Percentiles rank a stretch among this genome's conserved stretches.
phyloP scores from a whole-genome alignment of 768 basidiomycete species.

The Russula foetens region DNA sequence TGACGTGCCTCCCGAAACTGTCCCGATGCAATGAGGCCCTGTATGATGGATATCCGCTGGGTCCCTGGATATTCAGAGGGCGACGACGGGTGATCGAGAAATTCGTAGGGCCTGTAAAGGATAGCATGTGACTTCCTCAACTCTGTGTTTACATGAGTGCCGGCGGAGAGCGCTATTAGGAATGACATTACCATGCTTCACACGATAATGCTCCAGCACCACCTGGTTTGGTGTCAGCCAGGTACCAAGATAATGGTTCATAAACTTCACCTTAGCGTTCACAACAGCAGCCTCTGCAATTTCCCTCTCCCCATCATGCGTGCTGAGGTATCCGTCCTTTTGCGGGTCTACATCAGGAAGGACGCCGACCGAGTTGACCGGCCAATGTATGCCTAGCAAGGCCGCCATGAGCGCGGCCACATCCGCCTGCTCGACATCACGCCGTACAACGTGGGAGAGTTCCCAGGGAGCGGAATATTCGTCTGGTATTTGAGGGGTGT shows the following conservation, averaged over 20 bases:
- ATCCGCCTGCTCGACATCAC: slow-evolving; percentile 81
- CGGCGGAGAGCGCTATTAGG: background rate
- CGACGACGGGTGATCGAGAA: slow-evolving; percentile 32
- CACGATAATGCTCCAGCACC: slow-evolving; percentile 65
- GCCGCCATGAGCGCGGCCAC: slow-evolving; percentile 71
- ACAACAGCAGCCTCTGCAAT: slow-evolving; percentile 49
- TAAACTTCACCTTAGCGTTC: slow-evolving; percentile 46
- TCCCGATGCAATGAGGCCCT: slow-evolving; percentile 34
- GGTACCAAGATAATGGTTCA: background rate
- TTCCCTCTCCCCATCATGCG: slow-evolving; percentile 37
- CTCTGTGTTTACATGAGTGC: slow-evolving; percentile 33
- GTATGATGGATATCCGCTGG: slow-evolving; percentile 34
- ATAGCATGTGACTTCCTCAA: slow-evolving; percentile 50
- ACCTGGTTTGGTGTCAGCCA: slow-evolving; percentile 33
- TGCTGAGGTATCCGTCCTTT: slow-evolving; percentile 48
- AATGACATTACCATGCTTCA: slow-evolving; percentile 56
- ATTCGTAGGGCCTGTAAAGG: slow-evolving; percentile 53
- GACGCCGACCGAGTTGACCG: slow-evolving; percentile 77
- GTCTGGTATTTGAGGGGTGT: slow-evolving; percentile 50
- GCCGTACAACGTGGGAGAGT: slow-evolving; percentile 47
- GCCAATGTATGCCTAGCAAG: slow-evolving; percentile 65
- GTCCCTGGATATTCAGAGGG: slow-evolving; percentile 30
- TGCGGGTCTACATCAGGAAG: slow-evolving; percentile 65
- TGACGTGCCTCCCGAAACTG: slow-evolving; percentile 44
- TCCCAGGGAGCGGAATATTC: slow-evolving; percentile 59